A percentile compares a stretch with the other conserved stretches of the same genome.
Conservation (phyloP, 257 asterid species). For the Nicotiana obtusifolia region DNA sequence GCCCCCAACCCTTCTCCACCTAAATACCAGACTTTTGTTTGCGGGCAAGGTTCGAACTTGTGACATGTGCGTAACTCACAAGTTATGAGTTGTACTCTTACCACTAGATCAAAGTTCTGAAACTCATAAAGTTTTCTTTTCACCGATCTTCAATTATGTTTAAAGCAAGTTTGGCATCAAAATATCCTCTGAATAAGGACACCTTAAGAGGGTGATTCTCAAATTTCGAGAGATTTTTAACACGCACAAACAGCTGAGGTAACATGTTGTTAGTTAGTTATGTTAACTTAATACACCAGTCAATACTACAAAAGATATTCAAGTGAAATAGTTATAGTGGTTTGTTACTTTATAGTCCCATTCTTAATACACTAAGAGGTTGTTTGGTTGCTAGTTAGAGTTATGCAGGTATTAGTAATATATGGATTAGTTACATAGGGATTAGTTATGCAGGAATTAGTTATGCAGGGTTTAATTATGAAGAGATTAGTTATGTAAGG, state of each 20-base stretch:
- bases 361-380: neutral
- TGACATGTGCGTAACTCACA: too few relatives aligned
- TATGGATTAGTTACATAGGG: too few relatives aligned
- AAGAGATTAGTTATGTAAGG: too few relatives aligned
- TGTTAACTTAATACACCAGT: neutral
- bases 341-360: neutral
- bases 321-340: neutral
- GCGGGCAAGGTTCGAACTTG: too few relatives aligned
- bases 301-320: neutral
- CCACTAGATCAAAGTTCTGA: neutral
- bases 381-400: too few relatives aligned
- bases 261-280: neutral
- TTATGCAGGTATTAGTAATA: too few relatives aligned
- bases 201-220: neutral
- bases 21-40: too few relatives aligned
- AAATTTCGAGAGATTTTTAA: neutral
- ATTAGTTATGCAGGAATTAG: too few relatives aligned
- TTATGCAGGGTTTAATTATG: too few relatives aligned
- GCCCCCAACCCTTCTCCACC: too few relatives aligned
- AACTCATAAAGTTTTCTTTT: neutral
- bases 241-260: neutral
- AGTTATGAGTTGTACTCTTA: too few relatives aligned
- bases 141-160: neutral
- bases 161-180: neutral
- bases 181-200: neutral